Base-by-base conservation (phyloP, 352 stramenopile species). In the Peronospora belbahrii region DNA sequence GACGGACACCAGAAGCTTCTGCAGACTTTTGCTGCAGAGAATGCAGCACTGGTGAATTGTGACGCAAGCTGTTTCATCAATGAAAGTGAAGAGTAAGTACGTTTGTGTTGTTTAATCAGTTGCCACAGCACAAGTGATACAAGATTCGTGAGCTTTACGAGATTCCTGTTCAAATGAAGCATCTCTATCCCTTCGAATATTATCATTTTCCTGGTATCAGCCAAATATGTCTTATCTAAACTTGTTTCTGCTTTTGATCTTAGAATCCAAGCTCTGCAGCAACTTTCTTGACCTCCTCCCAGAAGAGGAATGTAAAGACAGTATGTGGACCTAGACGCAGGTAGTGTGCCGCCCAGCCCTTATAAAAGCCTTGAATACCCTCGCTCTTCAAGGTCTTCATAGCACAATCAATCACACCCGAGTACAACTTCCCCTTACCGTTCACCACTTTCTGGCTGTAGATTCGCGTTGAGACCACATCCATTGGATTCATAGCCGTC, bases 371-470 rank as follows among this genome's bases (percentile, higher is more conserved):
- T 2, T 68, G 57, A 37, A 94, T 67, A 9, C 82, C 82, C 44
- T 94, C 82, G 20, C 67, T 69, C 14, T 79, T 74, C 59, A 82
- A 78, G 4, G 82, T 94, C 65, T 94, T 91, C 33, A 39, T 22
- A 34, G 89, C 73, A 52, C 82, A 91, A 58, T 94, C 82, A 13
- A 85, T 33, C 18, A 91, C 56, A 35, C 74, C 74, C 18, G 62
- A 63, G 65, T 94, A 94, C 14, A 94, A 51, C 28, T 79, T 75
- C 10, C 82, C 82, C 66, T 89, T 85, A 59, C 82, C 82, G 41
- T 94, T 75, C 30, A 94, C 74, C 3, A 94, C 79, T 43, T 85
- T 85, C 48, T 94, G 82, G 39, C 79, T 91, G 71, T 94, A 94
- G 48, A 94, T 52, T 24, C 82, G 75, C 35, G 82, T 94, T 8